These are phyloP conservation scores for Erythrophleum ivorense DNA, from an alignment of 331 rosid species.

Conservation along the genomic window DNA sequence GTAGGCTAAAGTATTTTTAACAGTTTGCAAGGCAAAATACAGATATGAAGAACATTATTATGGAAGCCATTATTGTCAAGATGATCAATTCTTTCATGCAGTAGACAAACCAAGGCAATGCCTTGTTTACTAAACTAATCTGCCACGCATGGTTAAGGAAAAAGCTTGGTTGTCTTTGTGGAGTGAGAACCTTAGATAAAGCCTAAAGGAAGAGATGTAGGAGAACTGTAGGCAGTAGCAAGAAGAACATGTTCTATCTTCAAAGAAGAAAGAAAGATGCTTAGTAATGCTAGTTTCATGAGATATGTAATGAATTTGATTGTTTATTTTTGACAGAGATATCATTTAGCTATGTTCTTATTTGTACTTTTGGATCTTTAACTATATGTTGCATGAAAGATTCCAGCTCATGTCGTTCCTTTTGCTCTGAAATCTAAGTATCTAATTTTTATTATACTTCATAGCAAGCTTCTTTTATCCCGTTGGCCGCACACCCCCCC, in stretches of 20 bases:
- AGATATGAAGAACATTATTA: neutral
- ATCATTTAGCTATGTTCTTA: neutral
- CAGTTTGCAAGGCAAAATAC: neutral
- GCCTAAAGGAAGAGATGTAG: neutral
- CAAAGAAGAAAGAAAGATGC: conserved; percentile 2
- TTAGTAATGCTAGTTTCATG: neutral
- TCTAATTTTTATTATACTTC: neutral
- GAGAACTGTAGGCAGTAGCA: neutral
- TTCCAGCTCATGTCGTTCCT: conserved; percentile 9
- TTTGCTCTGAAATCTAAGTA: neutral
- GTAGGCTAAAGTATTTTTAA: neutral
- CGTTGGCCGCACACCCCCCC: neutral
- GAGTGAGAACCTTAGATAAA: neutral
- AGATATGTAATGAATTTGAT: neutral
- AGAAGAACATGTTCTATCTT: neutral
- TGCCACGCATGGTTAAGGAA: neutral
- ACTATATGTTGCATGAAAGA: neutral
- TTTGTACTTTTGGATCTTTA: neutral
- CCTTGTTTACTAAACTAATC: conserved; percentile 9
- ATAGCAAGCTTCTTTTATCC: conserved; percentile 4
- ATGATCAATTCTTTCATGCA: neutral
- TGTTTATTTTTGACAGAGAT: neutral
- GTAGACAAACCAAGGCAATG: neutral
- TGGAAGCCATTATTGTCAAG: conserved; percentile 5
- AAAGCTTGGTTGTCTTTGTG: conserved; percentile 7